Base-by-base conservation (phyloP, 2,329 filamentous ascomycete genomes). In the Rhytidhysteron rufulum region DNA sequence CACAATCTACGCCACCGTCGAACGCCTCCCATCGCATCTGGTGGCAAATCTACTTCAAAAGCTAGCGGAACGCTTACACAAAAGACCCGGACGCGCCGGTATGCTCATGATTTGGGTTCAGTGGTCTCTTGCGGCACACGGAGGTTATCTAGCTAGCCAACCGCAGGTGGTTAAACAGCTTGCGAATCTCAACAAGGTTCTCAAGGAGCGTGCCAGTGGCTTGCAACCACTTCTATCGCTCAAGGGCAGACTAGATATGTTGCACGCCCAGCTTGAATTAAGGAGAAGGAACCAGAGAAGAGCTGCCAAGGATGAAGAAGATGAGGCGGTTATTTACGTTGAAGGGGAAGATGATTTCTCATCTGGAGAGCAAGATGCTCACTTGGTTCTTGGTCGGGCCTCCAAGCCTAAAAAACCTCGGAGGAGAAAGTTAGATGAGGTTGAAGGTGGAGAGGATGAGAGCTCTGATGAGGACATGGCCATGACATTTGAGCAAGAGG, bases 81-180 rank as follows among this genome's bases (percentile, higher is more conserved):
- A 85, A 50, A 82, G 88, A 32, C 93, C 93, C 1, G 93, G 91
- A 3, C 81, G 93, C 40, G 91, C 93, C 11, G 89, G 90, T 37
- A 87, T 84, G 58, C 79, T 98, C 22, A 90, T 96, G 78, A 80
- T 86, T 13, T 98, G 93, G 90, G 86, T 97, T 31, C 90, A 96
- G 67, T 95, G 89, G 88, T 91, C 88, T 1, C 79, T 96, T 40
- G 82, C 96, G 24, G 84, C 87, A 2, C 93, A 98, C 60, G 93
- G 93, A 50, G 93, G 91, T 49, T 90, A 90, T 39, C 75, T 98
- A 37, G 88, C 90, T 9, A 85, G 85, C 22, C 88, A 95, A 63
- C 82, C 86, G n/a, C 85, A 90, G 48, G 75, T 95, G 27, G 77
- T 93, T 51, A 82, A 83, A 58, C 83, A 84, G 60, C 78, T 98